A percentile compares a stretch with the other conserved stretches of the same genome.
These are phyloP conservation scores for Ceratobasidium sp. DNA, from an alignment of 1,284 basidiomycete species.

Conservation along the genomic window DNA sequence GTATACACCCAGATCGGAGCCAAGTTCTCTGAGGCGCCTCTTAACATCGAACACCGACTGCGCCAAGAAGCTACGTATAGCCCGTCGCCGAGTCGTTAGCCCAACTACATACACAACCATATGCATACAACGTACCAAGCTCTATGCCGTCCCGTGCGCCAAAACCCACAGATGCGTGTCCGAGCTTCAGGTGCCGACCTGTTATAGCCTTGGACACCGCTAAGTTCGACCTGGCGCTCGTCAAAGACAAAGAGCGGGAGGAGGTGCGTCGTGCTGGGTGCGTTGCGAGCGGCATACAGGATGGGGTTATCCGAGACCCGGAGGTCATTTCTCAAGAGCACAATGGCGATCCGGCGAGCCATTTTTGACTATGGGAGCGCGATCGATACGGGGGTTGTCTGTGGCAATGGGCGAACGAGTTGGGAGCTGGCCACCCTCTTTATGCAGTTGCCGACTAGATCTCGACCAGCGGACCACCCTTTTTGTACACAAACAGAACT, in stretches of 20 bases:
- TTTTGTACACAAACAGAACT: neutral
- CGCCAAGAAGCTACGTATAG: constrained; percentile 18
- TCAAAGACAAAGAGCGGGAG: constrained; percentile 62
- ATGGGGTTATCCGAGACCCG: constrained; percentile 58
- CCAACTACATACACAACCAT: neutral
- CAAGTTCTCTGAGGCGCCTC: constrained; percentile 52
- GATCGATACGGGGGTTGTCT: neutral
- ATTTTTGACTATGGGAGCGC: neutral
- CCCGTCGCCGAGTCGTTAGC: neutral
- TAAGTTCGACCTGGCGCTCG: constrained; percentile 59
- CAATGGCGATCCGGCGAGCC: constrained; percentile 47
- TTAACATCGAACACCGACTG: constrained; percentile 55
- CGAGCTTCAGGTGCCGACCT: constrained; percentile 50
- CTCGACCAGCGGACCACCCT: no score
- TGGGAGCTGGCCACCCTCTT: neutral
- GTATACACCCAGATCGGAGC: constrained; percentile 58
- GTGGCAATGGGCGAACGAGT: neutral
- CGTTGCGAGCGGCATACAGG: constrained; percentile 53
- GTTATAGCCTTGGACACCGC: constrained; percentile 55
- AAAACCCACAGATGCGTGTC: constrained; percentile 56
- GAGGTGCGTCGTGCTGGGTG: constrained; percentile 54
- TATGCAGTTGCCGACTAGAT: neutral
- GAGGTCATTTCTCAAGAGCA: constrained; percentile 53
- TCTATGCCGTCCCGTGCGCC: constrained; percentile 57
- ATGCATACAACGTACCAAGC: constrained; percentile 51